Base-by-base conservation (phyloP, 2,329 filamentous ascomycete genomes). In the Magnaporthiopsis incrustans region DNA sequence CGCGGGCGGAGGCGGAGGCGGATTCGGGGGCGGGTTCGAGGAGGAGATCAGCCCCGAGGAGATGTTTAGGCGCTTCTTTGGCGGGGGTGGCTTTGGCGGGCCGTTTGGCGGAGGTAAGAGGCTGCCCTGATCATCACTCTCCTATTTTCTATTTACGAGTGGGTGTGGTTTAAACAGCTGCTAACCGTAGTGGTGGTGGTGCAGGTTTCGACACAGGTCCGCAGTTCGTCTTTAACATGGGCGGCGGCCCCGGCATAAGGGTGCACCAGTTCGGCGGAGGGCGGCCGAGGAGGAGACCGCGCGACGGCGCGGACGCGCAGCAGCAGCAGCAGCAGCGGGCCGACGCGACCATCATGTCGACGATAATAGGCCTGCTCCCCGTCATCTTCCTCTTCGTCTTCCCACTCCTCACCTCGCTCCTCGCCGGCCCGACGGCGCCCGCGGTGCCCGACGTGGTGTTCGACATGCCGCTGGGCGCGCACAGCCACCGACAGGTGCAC, bases 11-110 rank as follows among this genome's bases (percentile, higher is more conserved):
- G 73, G 71, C 0, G 77, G 77, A 3, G 79, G 79, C 33, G 77
- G 78, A 8, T 84, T 82, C 57, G 83, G 82, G 56, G 81, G 79
- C 44, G 87, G 63, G 61, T 97, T 90, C 77, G 91, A 95, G 64
- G 92, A 95, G 66, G 94, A 98, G 74, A 91, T 99, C 70, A 96
- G 90, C 64, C 93, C 95, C 0, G 95, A 99, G 76, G 95, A 99
- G 77, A 85, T 99, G 81, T 99, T 99, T 79, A 89, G 94, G 73
- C 87, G 94, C 67, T 99, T 99, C 83, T 99, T 99, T 79, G 91
- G 91, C 60, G 92, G 89, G 65, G 87, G 87, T 63, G 83, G 85
- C 22, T 88, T 91, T 72, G 89, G 89, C 22, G 59, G 59, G 3
- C 50, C 27, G 25, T 57, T 57, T 38, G 61, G 61, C 22, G 57